Evolutionary conservation across 2,329 filamentous ascomycete species (phyloP), one percentile per base, ranked within the genome.

Genomic region (Beauveria sp.): DNA sequence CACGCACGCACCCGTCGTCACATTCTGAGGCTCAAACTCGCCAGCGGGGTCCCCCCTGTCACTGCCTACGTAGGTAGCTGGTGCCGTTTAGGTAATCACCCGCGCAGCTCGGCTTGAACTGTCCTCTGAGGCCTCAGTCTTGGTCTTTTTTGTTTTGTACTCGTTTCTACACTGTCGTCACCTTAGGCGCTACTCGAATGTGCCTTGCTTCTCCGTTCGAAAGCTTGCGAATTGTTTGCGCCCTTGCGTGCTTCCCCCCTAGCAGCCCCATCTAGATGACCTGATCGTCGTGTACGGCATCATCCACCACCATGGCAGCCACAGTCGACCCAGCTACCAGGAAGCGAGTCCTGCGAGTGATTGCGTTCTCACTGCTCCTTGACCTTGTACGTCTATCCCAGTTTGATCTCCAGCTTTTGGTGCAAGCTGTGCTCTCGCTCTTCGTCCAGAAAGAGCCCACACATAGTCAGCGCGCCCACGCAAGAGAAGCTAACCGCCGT

Each of bases 281-380:
- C 47, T 38, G 34, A n/a, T 14, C 26, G 10, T 38, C 40, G 18
- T 34, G 7, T 47, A 26, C 34, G 34, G 7, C 52, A 10, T 43
- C 34, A 22, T 22, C 34, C 22, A 38, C 28, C 53, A 62, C 62
- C 62, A 80, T 80, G 78, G 74, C 78, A 49, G 62, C 69, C 45
- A 20, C 58, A 14, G 76, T 85, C 38, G 81, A 84, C 67, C 74
- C 81, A 53, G 73, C 75, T 61, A 80, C 79, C 73, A 86, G 93
- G 64, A 96, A 91, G 77, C 87, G 82, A 77, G 92, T 97, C 66
- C 80, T 98, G 65, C 87, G 83, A 69, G 91, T 98, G 68, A 85
- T 98, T 65, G 93, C 96, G 74, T 81, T 95, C 64, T 97, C 93
- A 59, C 81, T 98, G 46, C 81, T 98, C 18, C 81, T 98, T 14